Evolutionary conservation across 2,329 filamentous ascomycete genomes (phyloP).

Genomic region (Fusarium agapanthi): DNA sequence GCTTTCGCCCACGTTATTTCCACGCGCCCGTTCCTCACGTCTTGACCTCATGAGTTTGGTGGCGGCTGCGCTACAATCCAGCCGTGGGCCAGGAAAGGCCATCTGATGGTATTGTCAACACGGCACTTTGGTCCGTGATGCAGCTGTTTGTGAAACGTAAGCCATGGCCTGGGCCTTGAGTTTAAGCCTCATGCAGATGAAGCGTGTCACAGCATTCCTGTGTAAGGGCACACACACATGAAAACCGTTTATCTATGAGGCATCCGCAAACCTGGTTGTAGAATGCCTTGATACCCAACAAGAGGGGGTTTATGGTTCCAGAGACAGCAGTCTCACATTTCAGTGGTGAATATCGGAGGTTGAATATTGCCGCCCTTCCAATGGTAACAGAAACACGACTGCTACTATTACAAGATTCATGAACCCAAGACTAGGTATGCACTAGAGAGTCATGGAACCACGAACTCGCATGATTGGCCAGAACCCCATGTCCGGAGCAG

Average conservation of each 20-base stretch:
- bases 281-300: not conserved
- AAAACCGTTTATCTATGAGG: conserved; percentile 16
- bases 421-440: conserved; percentile 1
- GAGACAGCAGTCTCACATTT: conserved; percentile 6
- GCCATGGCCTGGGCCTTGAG: conserved; percentile 14
- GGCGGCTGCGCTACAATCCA: conserved; percentile 11
- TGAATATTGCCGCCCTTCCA: not conserved
- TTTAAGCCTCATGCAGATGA: conserved; percentile 21
- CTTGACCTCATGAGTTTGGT: not conserved
- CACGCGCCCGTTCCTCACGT: conserved; percentile 1
- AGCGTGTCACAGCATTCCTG: conserved; percentile 23
- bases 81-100: not conserved
- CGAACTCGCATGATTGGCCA: not conserved
- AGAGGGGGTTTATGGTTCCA: not conserved
- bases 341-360: not conserved
- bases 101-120: not conserved
- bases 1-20: conserved; percentile 10
- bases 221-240: not conserved
- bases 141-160: conserved; percentile 7
- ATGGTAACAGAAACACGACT: conserved; percentile 4
- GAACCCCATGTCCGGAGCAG: conserved; percentile 3
- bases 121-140: conserved; percentile 7
- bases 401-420: conserved; percentile 3
- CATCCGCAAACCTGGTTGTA: conserved; percentile 10
- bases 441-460: conserved; percentile 11